Conservation (phyloP, 1,284 basidiomycete genomes). For the Trichosporon ovoides region DNA sequence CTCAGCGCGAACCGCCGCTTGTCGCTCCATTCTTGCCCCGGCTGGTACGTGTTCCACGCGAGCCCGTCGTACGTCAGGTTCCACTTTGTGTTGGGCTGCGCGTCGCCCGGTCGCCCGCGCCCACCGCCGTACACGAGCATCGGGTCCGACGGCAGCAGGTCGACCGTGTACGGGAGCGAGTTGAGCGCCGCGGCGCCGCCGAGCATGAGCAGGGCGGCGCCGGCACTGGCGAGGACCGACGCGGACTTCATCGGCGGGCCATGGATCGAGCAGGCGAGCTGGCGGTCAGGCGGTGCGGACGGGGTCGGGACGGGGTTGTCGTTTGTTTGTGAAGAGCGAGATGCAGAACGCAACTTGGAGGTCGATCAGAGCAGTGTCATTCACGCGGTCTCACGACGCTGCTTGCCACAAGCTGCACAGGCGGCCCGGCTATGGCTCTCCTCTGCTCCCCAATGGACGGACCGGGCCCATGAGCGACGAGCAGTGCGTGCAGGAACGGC, state of each 20-base stretch:
- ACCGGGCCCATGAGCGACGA: no score
- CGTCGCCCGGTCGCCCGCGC: neutral
- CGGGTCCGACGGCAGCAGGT: neutral
- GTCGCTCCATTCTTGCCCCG: slow-evolving; percentile 1
- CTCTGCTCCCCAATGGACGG: no score
- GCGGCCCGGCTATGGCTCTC: no score
- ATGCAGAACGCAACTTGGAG: no score
- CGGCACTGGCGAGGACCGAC: neutral
- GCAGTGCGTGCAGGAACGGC: no score
- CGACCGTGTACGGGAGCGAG: neutral
- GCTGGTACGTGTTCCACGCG: neutral
- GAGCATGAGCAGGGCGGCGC: neutral
- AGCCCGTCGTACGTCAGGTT: slow-evolving; percentile 1
- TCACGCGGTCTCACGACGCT: no score
- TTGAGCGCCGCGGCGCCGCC: neutral
- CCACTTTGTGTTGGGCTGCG: neutral
- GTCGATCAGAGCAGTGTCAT: no score
- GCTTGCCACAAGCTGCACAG: no score
- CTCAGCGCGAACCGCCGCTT: neutral
- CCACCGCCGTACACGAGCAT: neutral
- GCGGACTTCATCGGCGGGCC: neutral
- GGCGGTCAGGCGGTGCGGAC: neutral
- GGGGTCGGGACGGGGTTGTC: no score
- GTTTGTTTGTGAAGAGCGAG: no score
- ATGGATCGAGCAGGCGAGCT: neutral